phyloP scores from a whole-genome alignment of 331 rosid genomes.

The Saraca asoca region DNA sequence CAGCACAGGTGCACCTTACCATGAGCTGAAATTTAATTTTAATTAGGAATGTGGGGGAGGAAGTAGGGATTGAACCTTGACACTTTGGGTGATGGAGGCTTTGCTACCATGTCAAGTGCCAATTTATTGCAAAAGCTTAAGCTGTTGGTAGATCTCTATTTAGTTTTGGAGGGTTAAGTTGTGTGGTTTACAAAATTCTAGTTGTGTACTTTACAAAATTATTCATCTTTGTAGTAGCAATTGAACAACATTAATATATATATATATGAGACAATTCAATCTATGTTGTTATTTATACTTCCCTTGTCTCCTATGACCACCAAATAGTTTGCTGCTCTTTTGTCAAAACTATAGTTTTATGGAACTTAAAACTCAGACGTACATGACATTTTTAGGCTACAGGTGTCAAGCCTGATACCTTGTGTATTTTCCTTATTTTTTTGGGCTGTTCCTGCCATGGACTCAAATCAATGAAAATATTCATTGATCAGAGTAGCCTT shows the following conservation, averaged over 20 bases:
- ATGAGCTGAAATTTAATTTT: too few relatives aligned
- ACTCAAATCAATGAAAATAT: too few relatives aligned
- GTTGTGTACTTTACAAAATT: background rate
- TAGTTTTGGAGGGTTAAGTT: slow-evolving; percentile 1
- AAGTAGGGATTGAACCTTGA: too few relatives aligned
- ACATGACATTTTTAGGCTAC: background rate
- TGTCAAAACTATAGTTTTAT: background rate
- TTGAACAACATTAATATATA: background rate
- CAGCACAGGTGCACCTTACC: too few relatives aligned
- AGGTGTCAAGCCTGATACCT: background rate
- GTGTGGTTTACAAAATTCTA: background rate
- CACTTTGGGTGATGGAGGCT: too few relatives aligned
- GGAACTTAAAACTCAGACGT: background rate
- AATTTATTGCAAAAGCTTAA: too few relatives aligned
- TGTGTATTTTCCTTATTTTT: background rate
- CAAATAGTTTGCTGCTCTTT: background rate
- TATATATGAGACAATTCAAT: background rate
- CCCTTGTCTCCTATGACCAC: background rate
- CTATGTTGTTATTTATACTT: background rate
- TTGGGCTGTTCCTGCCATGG: background rate
- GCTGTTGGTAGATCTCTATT: background rate
- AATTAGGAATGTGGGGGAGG: too few relatives aligned
- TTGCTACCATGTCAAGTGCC: too few relatives aligned
- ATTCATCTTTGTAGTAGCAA: background rate
- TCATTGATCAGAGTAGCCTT: background rate